Evolutionary conservation across 2,329 filamentous ascomycete species (phyloP).

Genomic region (Bipolaris bicolor): DNA sequence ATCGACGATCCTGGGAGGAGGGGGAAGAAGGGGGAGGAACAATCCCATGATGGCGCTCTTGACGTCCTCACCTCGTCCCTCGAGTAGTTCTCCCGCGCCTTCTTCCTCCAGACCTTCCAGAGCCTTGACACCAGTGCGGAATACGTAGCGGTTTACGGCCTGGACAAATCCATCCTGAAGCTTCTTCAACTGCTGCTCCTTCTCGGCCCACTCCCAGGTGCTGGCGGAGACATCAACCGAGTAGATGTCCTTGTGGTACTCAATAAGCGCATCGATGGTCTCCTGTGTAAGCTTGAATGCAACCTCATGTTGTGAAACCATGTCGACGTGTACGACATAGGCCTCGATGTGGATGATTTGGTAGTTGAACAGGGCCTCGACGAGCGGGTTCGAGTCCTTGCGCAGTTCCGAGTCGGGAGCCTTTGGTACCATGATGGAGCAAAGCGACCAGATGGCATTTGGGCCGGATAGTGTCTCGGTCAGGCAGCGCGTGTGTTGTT

Average conservation of each 20-base stretch:
- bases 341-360: constrained; percentile 93
- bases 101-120: constrained; percentile 97
- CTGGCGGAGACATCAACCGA: constrained; percentile 86
- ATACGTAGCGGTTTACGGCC: constrained; percentile 96
- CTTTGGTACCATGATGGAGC: constrained; percentile 91
- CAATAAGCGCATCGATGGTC: constrained; percentile 89
- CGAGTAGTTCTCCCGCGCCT: constrained; percentile 89
- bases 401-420: constrained; percentile 83
- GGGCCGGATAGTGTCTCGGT: constrained; percentile 90
- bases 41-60: constrained; percentile 83
- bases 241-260: constrained; percentile 96
- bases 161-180: constrained; percentile 96
- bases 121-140: constrained; percentile 83
- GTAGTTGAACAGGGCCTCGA: constrained; percentile 91
- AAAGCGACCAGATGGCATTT: constrained; percentile 93
- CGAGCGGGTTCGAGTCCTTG: constrained; percentile 79
- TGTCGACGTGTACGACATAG: constrained; percentile 98
- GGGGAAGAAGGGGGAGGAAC: constrained; percentile 84
- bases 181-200: constrained; percentile 95
- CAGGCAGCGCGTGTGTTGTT: constrained; percentile 93
- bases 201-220: constrained; percentile 95
- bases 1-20: constrained; percentile 87
- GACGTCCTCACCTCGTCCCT: constrained; percentile 90
- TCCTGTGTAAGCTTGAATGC: constrained; percentile 97
- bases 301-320: constrained; percentile 96